Evolutionary conservation across 805 yeast genomes (phyloP).

Genomic region (Candida multigemmis): DNA sequence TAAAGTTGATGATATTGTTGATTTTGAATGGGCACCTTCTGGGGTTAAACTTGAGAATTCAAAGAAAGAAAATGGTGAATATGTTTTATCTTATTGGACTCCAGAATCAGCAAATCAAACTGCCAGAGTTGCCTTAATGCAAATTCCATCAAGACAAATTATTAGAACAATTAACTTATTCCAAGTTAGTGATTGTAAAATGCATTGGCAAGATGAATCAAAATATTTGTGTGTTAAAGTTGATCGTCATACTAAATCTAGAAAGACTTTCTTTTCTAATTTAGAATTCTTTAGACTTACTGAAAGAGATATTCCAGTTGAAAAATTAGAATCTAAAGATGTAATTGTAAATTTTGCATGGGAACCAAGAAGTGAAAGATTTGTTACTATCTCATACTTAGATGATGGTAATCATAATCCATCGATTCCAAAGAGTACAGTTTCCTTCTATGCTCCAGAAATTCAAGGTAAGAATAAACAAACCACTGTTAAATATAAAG

Average conservation of each 20-base stretch:
- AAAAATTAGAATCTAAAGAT: slow-evolving; percentile 87
- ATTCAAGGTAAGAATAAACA: slow-evolving; percentile 38
- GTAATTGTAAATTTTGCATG: slow-evolving; percentile 82
- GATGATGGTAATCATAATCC: slow-evolving; percentile 51
- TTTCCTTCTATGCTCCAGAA: slow-evolving; percentile 81
- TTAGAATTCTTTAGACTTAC: slow-evolving; percentile 82
- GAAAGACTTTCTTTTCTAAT: slow-evolving; percentile 84
- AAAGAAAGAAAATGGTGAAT: slow-evolving; percentile 45
- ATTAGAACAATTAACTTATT: slow-evolving; percentile 88
- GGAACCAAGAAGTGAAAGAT: slow-evolving; percentile 92
- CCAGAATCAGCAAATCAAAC: slow-evolving; percentile 91
- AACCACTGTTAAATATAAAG: slow-evolving; percentile 44
- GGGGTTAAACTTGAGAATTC: slow-evolving; percentile 59
- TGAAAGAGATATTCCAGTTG: slow-evolving; percentile 91
- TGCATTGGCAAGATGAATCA: slow-evolving; percentile 92
- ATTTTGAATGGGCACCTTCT: slow-evolving; percentile 93
- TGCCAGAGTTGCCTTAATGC: slow-evolving; percentile 88
- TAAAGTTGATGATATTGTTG: slow-evolving; percentile 76
- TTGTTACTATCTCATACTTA: slow-evolving; percentile 63
- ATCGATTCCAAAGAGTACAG: slow-evolving; percentile 55
- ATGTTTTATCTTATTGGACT: slow-evolving; percentile 87
- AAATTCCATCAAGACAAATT: slow-evolving; percentile 73
- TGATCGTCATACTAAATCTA: slow-evolving; percentile 93
- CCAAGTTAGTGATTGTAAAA: slow-evolving; percentile 83
- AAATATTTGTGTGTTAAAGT: slow-evolving; percentile 85